Evolutionary conservation across 1,139 yeast species (phyloP).

Genomic region (Saccharomyces hybrid): DNA sequence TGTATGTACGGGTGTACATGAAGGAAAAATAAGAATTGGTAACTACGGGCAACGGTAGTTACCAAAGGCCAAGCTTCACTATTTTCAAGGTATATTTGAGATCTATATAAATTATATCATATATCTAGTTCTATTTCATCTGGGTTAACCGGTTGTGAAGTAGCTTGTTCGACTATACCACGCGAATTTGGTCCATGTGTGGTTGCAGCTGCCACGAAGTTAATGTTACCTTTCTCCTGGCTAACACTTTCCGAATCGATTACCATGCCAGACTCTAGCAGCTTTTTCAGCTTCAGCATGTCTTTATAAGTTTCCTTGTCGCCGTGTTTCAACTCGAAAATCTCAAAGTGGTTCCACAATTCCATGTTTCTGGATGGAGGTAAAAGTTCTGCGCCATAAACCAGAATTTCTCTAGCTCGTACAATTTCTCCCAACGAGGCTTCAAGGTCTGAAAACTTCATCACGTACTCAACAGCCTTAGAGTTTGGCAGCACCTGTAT

Average conservation of each 20-base stretch:
- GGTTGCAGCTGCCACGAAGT: slow-evolving; percentile 40
- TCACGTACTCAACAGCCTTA: slow-evolving; percentile 14
- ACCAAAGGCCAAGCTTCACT: too few relatives aligned
- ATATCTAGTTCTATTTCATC: slow-evolving; percentile 61
- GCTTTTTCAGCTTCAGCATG: slow-evolving; percentile 63
- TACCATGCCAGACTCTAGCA: slow-evolving; percentile 38
- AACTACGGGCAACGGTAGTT: too few relatives aligned
- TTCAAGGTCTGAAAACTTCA: slow-evolving; percentile 29
- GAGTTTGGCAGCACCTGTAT: slow-evolving; percentile 22
- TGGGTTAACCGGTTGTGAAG: slow-evolving; percentile 35
- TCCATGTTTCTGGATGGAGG: slow-evolving; percentile 35
- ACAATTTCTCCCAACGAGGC: slow-evolving; percentile 17
- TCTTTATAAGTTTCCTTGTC: slow-evolving; percentile 64
- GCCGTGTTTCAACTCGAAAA: slow-evolving; percentile 66
- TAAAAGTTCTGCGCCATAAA: slow-evolving; percentile 41
- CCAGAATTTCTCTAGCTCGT: slow-evolving; percentile 57
- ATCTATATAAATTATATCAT: slow-evolving; percentile 10
- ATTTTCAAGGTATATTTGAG: too few relatives aligned
- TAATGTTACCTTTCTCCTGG: slow-evolving; percentile 35
- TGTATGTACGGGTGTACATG: too few relatives aligned
- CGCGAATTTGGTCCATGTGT: slow-evolving; percentile 5
- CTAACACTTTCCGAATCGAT: slow-evolving; percentile 33
- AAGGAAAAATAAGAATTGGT: too few relatives aligned
- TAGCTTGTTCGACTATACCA: neutral
- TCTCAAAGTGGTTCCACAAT: slow-evolving; percentile 62